Percentiles rank a stretch among this genome's conserved stretches.
Conservation (phyloP, 1,284 basidiomycete genomes). For the Takashimella koratensis region DNA sequence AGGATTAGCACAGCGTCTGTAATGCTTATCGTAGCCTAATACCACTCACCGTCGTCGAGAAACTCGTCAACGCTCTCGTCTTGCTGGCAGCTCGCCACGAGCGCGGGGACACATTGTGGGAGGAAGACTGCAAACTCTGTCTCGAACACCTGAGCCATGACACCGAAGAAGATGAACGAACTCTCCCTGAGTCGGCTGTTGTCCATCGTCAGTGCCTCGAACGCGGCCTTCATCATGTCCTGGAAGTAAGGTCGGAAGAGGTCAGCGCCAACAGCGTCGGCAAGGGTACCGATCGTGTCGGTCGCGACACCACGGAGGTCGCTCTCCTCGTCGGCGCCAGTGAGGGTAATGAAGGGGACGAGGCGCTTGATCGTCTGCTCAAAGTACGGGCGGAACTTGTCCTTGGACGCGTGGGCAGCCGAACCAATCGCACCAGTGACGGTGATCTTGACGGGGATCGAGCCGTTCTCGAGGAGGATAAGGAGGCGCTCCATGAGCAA, state of each 20-base stretch:
- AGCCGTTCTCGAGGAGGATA: constrained; percentile 80
- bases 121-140: constrained; percentile 91
- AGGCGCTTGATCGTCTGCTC: constrained; percentile 85
- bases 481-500: constrained; percentile 95
- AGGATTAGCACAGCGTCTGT: not conserved
- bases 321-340: constrained; percentile 66
- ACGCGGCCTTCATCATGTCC: constrained; percentile 92
- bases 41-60: constrained; percentile 56
- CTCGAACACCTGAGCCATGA: constrained; percentile 93
- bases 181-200: constrained; percentile 86
- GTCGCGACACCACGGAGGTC: constrained; percentile 97
- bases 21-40: no score
- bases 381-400: constrained; percentile 92
- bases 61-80: constrained; percentile 61
- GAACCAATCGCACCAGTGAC: constrained; percentile 98
- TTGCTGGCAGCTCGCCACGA: constrained; percentile 82
- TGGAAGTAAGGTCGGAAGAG: constrained; percentile 93
- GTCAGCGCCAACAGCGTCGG: constrained; percentile 93
- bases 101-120: constrained; percentile 77
- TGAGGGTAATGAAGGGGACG: constrained; percentile 75
- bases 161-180: constrained; percentile 97
- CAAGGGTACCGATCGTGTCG: constrained; percentile 97
- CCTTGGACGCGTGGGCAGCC: constrained; percentile 95
- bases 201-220: constrained; percentile 83
- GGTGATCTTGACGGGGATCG: constrained; percentile 84